Percentiles rank a stretch among this genome's conserved stretches.
phyloP scores from a whole-genome alignment of 805 yeast genomes.

The Sporopachydermia quercuum region DNA sequence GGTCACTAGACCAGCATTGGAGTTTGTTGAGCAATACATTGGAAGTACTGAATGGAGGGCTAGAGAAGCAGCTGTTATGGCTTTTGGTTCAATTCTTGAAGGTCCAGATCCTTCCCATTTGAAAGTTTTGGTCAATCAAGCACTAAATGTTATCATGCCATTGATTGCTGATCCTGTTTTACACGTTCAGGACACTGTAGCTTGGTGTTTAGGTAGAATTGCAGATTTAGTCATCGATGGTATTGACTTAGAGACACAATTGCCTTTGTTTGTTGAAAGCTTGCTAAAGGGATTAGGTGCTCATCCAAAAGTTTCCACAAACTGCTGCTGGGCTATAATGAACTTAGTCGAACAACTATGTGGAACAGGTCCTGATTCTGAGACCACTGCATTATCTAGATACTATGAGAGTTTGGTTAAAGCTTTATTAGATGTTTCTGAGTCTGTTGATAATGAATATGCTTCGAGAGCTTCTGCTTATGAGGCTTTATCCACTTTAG shows the following conservation, averaged over 20 bases:
- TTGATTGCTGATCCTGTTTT: slow-evolving; percentile 62
- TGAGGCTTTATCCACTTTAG: slow-evolving; percentile 79
- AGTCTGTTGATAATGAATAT: slow-evolving; percentile 66
- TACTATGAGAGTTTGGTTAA: slow-evolving; percentile 61
- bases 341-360: slow-evolving; percentile 76
- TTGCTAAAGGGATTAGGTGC: slow-evolving; percentile 71
- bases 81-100: slow-evolving; percentile 91
- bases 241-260: slow-evolving; percentile 45
- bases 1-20: slow-evolving; percentile 73
- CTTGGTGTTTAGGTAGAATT: slow-evolving; percentile 96
- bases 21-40: slow-evolving; percentile 69
- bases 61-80: slow-evolving; percentile 98
- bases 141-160: slow-evolving; percentile 60
- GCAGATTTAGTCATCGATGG: slow-evolving; percentile 77
- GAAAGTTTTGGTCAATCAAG: slow-evolving; percentile 58
- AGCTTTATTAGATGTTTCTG: slow-evolving; percentile 52
- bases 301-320: slow-evolving; percentile 88
- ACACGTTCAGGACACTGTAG: slow-evolving; percentile 92
- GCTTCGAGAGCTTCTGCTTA: slow-evolving; percentile 92
- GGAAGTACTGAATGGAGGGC: slow-evolving; percentile 55
- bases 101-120: slow-evolving; percentile 76
- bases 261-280: slow-evolving; percentile 62
- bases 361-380: slow-evolving; percentile 28
- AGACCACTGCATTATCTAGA: slow-evolving; percentile 53
- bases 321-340: slow-evolving; percentile 95